Evolutionary conservation across 305 asterid genomes (phyloP), one percentile per base, ranked within the genome.

Genomic region (Fraxinus xanthoxyloides): DNA sequence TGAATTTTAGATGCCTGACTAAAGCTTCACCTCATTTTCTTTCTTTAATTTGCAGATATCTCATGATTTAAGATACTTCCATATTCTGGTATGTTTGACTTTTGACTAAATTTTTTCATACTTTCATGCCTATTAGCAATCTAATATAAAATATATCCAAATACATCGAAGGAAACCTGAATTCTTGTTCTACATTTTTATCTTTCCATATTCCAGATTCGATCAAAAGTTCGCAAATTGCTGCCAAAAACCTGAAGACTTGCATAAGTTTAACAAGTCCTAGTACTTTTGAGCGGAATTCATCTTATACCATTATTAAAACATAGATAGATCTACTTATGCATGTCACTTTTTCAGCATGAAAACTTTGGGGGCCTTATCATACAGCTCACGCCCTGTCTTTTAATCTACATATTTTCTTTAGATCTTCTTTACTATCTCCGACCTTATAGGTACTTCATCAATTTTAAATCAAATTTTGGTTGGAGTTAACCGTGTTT

Each of bases 1-100:
- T 19, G 10, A 24, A 40, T 26, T 24, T 46, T 40, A 9, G 38
- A 21, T 24, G 77, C 19, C 56, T 46, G 56, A 46, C 56, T 46
- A 59, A 48, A 67, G 32, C 26, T 30, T 46, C 56, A 15, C 32
- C 54, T 72, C 15, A 38, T 2, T 75, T 76, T 74, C 79, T 72
- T 10, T 21, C 3, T 85, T 48, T 43, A 59, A 36, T 88, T 76
- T 84, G 90, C 94, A 94, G 98, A 87, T 94, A 80, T 89, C 97
- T 36, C 95, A 92, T 86, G 97, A 93, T 82, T 85, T 92, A 77
- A 84, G 89, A 77, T 87, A 88, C 89, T 92, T 94, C 83, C 90
- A 87, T 76, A 87, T 90, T 84, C 88, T 90, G 94, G 98, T 93
- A 92, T 36, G 87, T 77, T 78, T 46, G 21, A 56, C 63, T 15